Evolutionary conservation across 805 yeast species (phyloP), one percentile per base, ranked within the genome.

Genomic region (Starmera amethionina): DNA sequence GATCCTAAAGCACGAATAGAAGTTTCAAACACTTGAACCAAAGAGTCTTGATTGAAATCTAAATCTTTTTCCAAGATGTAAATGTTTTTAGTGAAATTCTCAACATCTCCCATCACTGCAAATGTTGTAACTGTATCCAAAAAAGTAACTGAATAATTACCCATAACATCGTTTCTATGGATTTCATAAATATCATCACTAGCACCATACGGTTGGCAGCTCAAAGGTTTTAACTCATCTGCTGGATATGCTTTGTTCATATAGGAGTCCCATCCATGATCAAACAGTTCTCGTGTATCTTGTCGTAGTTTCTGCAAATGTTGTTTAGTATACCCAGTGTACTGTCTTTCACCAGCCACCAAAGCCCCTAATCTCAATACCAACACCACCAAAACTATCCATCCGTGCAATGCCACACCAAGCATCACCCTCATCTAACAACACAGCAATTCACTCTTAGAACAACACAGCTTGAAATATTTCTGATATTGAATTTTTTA

Each of bases 21-120:
- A 4, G 84, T 72, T 58, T 89, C 97, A 58, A 89, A 89, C 1
- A 89, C 94, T 54, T 89, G 97, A 0, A 89, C 81, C 2, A 79
- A 75, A 9, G 87, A 71, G 44, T 85, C 77, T 32, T 75, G 68
- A 32, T 75, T 69, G 53, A 86, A 86, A 37, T 64, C 53, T 9
- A 65, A 58, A 32, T 63, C 62, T 3, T 58, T 52, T 11, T 57
- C 57, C 9, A 76, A 62, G 18, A 71, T 51, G 1, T 58, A 53
- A 7, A 75, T 65, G 32, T 72, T 64, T 18, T 69, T 50, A 7
- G 62, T 64, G 46, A 89, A 79, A 32, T 67, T 68, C 13, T 66
- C 70, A 52, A 70, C 67, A 47, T 84, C 83, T 33, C 77, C 79
- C 64, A 88, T 63, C 0, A 89, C 69, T 6, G 89, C 79, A 44